phyloP scores from a whole-genome alignment of 1,139 yeast genomes.

The Magnusiomyces suaveolens region DNA sequence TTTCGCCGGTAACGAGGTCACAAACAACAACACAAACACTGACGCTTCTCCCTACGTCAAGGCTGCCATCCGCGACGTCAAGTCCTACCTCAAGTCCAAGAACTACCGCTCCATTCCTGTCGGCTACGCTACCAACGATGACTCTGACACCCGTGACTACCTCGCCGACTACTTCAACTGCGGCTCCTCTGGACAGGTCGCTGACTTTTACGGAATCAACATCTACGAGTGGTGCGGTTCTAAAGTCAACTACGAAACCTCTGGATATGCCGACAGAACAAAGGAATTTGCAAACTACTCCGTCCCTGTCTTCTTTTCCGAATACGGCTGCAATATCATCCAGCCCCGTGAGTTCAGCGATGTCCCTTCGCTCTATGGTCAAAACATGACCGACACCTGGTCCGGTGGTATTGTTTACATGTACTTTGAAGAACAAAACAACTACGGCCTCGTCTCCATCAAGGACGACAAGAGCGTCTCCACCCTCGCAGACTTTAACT shows the following conservation, averaged over 20 bases:
- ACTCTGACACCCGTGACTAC: slow-evolving; percentile 40
- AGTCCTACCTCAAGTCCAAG: slow-evolving; percentile 54
- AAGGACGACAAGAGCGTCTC: slow-evolving; percentile 41
- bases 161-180: slow-evolving; percentile 81
- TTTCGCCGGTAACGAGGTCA: slow-evolving; percentile 90
- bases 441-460: slow-evolving; percentile 66
- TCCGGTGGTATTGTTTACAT: slow-evolving; percentile 95
- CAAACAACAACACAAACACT: slow-evolving; percentile 73
- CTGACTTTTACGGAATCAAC: slow-evolving; percentile 95
- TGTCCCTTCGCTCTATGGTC: slow-evolving; percentile 39
- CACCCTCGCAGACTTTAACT: slow-evolving; percentile 50
- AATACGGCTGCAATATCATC: slow-evolving; percentile 78
- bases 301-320: slow-evolving; percentile 80
- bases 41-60: slow-evolving; percentile 61
- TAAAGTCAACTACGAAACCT: slow-evolving; percentile 61
- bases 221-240: slow-evolving; percentile 98
- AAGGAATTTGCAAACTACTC: slow-evolving; percentile 57
- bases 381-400: slow-evolving; percentile 67
- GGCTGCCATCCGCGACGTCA: slow-evolving; percentile 78
- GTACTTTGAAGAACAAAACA: slow-evolving; percentile 75
- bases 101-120: slow-evolving; percentile 69
- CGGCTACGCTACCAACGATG: slow-evolving; percentile 97
- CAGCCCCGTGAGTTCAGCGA: slow-evolving; percentile 71
- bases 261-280: slow-evolving; percentile 74
- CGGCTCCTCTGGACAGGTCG: slow-evolving; percentile 49